Base-by-base conservation (phyloP, 345 rosid species). In the Acer saccharum region DNA sequence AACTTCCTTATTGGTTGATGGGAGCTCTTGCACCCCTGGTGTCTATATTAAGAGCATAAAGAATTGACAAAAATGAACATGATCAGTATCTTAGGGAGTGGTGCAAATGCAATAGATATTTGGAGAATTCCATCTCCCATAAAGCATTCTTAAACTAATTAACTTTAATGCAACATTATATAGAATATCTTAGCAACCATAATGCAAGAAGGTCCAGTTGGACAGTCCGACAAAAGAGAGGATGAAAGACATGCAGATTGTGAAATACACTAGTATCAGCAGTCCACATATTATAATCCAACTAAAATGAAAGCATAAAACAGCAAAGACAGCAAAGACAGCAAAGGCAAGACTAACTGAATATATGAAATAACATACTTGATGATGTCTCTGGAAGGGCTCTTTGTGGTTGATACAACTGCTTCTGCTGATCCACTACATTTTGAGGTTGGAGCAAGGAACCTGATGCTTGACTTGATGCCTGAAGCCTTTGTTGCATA, bases 401-500 rank as follows among this genome's bases (percentile, higher is more conserved):
- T 83, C 94, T 88, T 78, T 94, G 97, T 41, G 94, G 83, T 81
- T 87, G 98, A 87, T 87, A 90, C 71, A 94, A 78, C 81, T 93
- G 97, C 88, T 92, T 92, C 83, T 92, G 98, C 77, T 86, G 98
- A 82, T 94, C 97, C 79, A 90, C 83, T 58, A 90, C 85, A 88
- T 83, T 92, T 77, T 89, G 98, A 20, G 87, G 87, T 76, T 90
- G 99, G 88, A 87, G 90, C 88, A 91, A 80, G 79, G 97, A 83
- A 71, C 91, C 92, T 14, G 95, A 75, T 68, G 81, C 79, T 82
- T 88, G 95, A 79, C 84, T 89, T 62, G 94, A 77, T 82, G 89
- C 81, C 82, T 89, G 98, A 77, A 91, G 87, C 81, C 98, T 89
- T 79, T 89, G 97, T 68, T 88, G 94, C 86, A 91, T 70, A 81